Evolutionary conservation across 441 rosid genomes (phyloP).

Genomic region (Pelargonium cotyledonis): DNA sequence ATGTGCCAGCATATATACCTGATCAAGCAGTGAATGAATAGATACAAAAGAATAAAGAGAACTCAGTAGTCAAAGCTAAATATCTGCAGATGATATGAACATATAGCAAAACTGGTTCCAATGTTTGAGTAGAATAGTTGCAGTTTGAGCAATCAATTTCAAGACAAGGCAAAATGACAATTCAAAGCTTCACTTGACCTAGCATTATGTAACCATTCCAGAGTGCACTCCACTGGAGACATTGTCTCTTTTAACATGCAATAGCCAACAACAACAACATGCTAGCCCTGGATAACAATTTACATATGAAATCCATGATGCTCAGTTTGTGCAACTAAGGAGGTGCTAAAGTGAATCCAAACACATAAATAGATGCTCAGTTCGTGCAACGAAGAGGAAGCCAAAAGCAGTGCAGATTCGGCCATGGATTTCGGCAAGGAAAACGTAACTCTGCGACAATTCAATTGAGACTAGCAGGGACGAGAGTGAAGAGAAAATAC

Average conservation of each 20-base stretch:
- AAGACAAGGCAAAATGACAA: neutral
- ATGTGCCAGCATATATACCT: slow-evolving; percentile 5
- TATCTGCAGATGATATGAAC: neutral
- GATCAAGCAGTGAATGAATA: neutral
- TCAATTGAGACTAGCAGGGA: neutral
- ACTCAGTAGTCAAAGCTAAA: neutral
- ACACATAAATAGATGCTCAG: no score
- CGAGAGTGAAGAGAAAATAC: neutral
- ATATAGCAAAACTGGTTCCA: neutral
- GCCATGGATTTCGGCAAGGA: no score
- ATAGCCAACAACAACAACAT: neutral
- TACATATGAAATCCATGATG: neutral
- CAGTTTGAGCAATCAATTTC: neutral
- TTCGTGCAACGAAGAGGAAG: neutral
- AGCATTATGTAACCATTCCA: neutral
- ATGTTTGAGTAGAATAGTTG: neutral
- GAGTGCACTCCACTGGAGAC: neutral
- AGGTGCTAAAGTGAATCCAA: no score
- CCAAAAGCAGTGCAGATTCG: neutral
- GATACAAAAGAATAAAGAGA: neutral
- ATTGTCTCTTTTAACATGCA: neutral
- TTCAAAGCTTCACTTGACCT: neutral
- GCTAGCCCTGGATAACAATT: neutral
- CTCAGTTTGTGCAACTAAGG: no score
- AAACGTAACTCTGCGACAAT: neutral